Evolutionary conservation across 2,329 filamentous ascomycete genomes (phyloP).

Genomic region (Penicillium aurantiogriseum): DNA sequence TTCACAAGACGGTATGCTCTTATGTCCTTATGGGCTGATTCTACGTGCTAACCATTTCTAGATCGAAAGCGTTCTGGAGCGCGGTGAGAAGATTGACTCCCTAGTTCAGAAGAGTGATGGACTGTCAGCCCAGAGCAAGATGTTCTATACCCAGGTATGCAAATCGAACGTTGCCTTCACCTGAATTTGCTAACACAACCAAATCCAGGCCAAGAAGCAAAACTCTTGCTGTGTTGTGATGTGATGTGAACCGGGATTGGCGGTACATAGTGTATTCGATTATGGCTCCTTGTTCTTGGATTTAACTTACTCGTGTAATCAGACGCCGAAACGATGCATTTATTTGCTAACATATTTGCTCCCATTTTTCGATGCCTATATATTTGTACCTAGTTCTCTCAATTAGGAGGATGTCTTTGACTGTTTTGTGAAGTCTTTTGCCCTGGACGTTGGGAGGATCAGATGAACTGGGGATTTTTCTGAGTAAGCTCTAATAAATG

Average conservation of each 20-base stretch:
- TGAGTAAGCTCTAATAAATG: too few relatives aligned
- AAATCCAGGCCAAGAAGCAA: slow-evolving; percentile 68
- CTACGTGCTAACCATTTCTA: slow-evolving; percentile 42
- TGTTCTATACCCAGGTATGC: slow-evolving; percentile 79
- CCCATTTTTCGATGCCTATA: neutral
- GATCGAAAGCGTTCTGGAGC: slow-evolving; percentile 59
- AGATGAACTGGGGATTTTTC: neutral
- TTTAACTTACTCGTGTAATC: slow-evolving; percentile 18
- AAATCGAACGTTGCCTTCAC: neutral
- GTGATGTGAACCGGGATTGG: slow-evolving; percentile 53
- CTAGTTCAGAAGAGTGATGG: slow-evolving; percentile 91
- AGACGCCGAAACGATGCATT: slow-evolving; percentile 10
- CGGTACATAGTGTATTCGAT: neutral
- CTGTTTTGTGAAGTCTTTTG: neutral
- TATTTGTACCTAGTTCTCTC: neutral
- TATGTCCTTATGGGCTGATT: neutral
- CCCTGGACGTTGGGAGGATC: neutral
- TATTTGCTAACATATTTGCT: neutral
- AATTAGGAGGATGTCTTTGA: neutral
- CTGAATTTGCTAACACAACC: neutral
- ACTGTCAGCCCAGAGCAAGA: slow-evolving; percentile 88
- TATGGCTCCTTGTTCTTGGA: slow-evolving; percentile 7
- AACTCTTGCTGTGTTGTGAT: slow-evolving; percentile 73
- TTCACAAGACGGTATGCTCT: slow-evolving; percentile 84
- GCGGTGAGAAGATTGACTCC: slow-evolving; percentile 95